Base-by-base conservation (phyloP, 495 filamentous ascomycete species). In the Letharia columbiana region DNA sequence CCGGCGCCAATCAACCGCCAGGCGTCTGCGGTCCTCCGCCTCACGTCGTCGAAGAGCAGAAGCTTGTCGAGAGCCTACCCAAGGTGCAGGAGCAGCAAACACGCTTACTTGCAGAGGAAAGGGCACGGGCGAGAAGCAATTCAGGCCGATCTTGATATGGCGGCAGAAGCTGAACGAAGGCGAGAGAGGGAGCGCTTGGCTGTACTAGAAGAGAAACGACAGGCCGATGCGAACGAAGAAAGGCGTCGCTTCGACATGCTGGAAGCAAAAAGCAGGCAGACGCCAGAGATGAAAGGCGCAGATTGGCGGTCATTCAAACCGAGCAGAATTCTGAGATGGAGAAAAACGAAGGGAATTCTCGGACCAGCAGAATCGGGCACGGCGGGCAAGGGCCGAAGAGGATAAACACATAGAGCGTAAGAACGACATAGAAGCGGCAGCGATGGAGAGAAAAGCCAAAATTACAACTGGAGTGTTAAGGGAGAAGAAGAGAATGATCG, bases 1-100 rank as follows among this genome's bases (percentile, higher is more conserved):
- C 37, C 4, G 65, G 68, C 40, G 64, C 65, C 44, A 44, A 69
- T 18, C 64, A 69, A 42, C 68, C 68, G 40, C 23, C 4, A 12
- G 64, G 54, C 47, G 15, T 50, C 23, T 69, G 68, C 41, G 50
- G 54, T 3, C 60, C 54, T 13, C 68, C 68, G 4, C 5, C 18
- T 13, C 60, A 59, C 57, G 66, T 69, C 5, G 12, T 60, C 60
- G 56, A 58, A 31, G 41, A 52, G n/a, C 59, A 50, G 8, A 33
- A 45, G 18, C 58, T 62, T 62, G 67, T 41, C 7, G 42, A 61
- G 33, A 35, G n/a, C 20, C n/a, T 57, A 52, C 67, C 41, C 23
- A 61, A 62, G 37, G 47, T 18, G 18, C 64, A 66, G 35, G 18
- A 50, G 40, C 18, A 66, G 18, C 31, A 63, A 39, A 44, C 39